Base-by-base conservation (phyloP, 148 eudicot species). In the Cornus controversa region DNA sequence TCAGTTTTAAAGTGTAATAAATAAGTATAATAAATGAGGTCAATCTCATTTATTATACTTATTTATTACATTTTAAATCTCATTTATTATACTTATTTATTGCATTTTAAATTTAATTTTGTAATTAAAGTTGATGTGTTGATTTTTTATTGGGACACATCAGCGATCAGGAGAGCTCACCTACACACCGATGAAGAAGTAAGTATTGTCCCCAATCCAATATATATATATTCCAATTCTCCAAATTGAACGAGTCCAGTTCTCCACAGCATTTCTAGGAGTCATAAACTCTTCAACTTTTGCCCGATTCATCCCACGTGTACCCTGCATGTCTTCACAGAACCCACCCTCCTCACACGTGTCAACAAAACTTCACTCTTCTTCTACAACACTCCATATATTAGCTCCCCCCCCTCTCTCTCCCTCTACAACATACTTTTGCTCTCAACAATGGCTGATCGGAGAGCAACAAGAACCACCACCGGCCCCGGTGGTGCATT, bases 391-490 rank as follows among this genome's bases (percentile, higher is more conserved):
- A 9, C 6, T 60, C 24, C 64, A 6, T 60, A 18, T 60, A 40
- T 40, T 6, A 60, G 10, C 23, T 25, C 64, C 25, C 22, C 24
- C 22, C 64, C 0, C 6, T 14, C 23, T 4, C 64, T 60, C 34
- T 54, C 20, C 4, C 64, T 60, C 64, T 60, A 18, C 64, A 18
- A 60, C 8, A 60, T 4, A 18, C 8, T 15, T n/a, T n/a, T 23
- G 18, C 58, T 40, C 7, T 20, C 62, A 77, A 36, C 77, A 71
- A 85, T 83, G 85, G 84, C 86, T 26, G 84, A 82, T 40, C 75
- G 78, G 26, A 26, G 36, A 42, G 45, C 75, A 47, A 26, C 85
- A 24, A 73, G 79, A 65, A 65, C 74, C 73, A 11, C 83, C 79
- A 27, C 57, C 76, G 10, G 78, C 57, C 60, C 75, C 42, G 47